These are phyloP conservation scores for Parafenestella ontariensis DNA, from an alignment of 2,329 filamentous ascomycete species.

Conservation along the genomic window DNA sequence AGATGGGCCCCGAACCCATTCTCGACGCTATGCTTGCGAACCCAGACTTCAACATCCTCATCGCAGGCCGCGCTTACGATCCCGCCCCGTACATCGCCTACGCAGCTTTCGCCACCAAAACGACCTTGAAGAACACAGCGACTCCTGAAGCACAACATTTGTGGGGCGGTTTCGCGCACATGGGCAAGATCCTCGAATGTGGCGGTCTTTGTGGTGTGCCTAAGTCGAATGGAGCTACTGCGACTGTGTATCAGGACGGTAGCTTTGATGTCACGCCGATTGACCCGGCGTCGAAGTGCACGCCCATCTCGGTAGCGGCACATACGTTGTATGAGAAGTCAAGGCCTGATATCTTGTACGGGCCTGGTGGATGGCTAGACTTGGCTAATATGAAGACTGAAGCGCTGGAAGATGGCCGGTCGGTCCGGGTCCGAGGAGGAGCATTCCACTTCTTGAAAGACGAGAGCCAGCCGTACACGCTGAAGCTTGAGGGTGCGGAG, in stretches of 20 bases:
- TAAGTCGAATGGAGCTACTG: conserved; percentile 54
- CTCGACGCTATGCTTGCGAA: conserved; percentile 50
- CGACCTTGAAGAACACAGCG: conserved; percentile 2
- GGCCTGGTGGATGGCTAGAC: conserved; percentile 59
- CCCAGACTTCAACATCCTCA: conserved; percentile 57
- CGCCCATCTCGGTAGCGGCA: conserved; percentile 58
- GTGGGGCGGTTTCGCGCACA: conserved; percentile 47
- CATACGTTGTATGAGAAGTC: conserved; percentile 65
- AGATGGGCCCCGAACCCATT: conserved; percentile 58
- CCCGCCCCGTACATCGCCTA: conserved; percentile 32
- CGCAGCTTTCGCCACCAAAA: conserved; percentile 14
- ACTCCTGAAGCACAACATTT: conserved; percentile 7
- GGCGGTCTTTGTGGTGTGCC: conserved; percentile 57
- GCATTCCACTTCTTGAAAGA: conserved; percentile 35
- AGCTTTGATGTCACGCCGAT: conserved; percentile 58
- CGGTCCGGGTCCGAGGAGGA: conserved; percentile 52
- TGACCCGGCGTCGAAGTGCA: conserved; percentile 52
- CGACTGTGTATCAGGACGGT: conserved; percentile 52
- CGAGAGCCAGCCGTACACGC: conserved; percentile 46
- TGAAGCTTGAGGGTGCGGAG: conserved; percentile 59
- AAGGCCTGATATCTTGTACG: conserved; percentile 58
- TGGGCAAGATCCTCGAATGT: conserved; percentile 66
- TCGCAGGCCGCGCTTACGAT: conserved; percentile 52
- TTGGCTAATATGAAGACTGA: conserved; percentile 53
- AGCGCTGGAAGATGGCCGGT: conserved; percentile 48